Conservation (phyloP, 2,329 filamentous ascomycete genomes). For the Myriosclerotinia duriaeana region DNA sequence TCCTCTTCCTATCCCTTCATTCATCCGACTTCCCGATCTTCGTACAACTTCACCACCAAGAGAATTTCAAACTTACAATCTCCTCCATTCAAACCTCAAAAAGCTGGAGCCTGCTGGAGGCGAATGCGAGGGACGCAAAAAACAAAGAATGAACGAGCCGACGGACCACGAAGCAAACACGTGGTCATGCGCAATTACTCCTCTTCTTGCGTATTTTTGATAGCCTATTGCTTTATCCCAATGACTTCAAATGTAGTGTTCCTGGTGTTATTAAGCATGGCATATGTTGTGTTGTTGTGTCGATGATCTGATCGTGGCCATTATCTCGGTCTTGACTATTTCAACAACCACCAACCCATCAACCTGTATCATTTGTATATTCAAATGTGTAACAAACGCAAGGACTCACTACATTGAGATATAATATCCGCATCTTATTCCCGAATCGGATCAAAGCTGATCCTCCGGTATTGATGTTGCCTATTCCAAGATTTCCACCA, state of each 20-base stretch:
- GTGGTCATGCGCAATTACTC: background rate
- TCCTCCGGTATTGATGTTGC: background rate
- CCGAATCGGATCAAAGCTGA: background rate
- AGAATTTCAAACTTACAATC: background rate
- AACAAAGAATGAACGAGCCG: background rate
- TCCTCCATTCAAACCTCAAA: background rate
- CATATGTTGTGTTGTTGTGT: background rate
- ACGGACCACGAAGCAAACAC: background rate
- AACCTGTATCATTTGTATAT: background rate
- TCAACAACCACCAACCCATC: no score
- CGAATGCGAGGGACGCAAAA: background rate
- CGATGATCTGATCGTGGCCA: background rate
- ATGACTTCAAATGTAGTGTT: background rate
- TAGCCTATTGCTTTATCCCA: background rate
- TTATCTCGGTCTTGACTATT: background rate
- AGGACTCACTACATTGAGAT: background rate
- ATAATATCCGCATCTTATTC: background rate
- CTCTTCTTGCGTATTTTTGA: no score
- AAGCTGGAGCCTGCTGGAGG: slow-evolving; percentile 12
- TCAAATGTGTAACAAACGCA: background rate
- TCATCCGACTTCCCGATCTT: no score
- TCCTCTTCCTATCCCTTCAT: background rate
- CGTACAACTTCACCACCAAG: no score
- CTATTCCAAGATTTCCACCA: background rate
- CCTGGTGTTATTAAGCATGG: background rate